These are phyloP conservation scores for Xylariaceae sp. DNA, from an alignment of 2,329 filamentous ascomycete species.

Conservation along the genomic window DNA sequence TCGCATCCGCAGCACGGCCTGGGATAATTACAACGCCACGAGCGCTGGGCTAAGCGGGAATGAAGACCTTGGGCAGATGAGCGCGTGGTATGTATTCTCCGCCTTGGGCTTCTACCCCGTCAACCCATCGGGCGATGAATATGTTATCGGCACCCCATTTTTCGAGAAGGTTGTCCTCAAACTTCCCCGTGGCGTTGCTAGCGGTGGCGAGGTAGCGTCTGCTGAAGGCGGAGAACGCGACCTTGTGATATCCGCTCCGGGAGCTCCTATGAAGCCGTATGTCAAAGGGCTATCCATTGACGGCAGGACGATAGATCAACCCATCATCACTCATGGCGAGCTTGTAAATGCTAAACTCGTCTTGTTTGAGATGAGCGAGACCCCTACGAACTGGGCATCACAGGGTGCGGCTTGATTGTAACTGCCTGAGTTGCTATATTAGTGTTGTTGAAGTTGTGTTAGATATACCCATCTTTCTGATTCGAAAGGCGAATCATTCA, in stretches of 20 bases:
- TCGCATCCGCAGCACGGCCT: conserved; percentile 37
- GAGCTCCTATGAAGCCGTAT: conserved; percentile 39
- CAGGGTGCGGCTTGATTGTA: neutral
- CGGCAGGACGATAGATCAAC: conserved; percentile 33
- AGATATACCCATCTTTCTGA: neutral
- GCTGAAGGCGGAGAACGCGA: conserved; percentile 21
- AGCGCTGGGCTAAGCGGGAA: conserved; percentile 44
- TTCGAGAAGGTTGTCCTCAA: conserved; percentile 42
- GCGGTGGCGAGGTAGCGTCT: conserved; percentile 22
- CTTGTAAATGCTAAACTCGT: conserved; percentile 39
- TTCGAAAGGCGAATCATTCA: neutral
- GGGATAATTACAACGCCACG: conserved; percentile 43
- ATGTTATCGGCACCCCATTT: conserved; percentile 43
- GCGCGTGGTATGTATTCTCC: conserved; percentile 46
- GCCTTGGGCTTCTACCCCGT: conserved; percentile 46
- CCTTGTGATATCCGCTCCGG: conserved; percentile 40
- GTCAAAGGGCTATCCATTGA: conserved; percentile 41
- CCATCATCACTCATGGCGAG: conserved; percentile 39
- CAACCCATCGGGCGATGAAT: conserved; percentile 43
- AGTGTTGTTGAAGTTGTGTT: neutral
- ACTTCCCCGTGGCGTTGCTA: conserved; percentile 33
- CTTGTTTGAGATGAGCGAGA: conserved; percentile 43
- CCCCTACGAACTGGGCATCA: conserved; percentile 30
- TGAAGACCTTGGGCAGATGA: conserved; percentile 49
- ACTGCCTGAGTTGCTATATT: neutral